Evolutionary conservation across 23 red algal genomes (phyloP).

Genomic region (Chondrus crispus): DNA sequence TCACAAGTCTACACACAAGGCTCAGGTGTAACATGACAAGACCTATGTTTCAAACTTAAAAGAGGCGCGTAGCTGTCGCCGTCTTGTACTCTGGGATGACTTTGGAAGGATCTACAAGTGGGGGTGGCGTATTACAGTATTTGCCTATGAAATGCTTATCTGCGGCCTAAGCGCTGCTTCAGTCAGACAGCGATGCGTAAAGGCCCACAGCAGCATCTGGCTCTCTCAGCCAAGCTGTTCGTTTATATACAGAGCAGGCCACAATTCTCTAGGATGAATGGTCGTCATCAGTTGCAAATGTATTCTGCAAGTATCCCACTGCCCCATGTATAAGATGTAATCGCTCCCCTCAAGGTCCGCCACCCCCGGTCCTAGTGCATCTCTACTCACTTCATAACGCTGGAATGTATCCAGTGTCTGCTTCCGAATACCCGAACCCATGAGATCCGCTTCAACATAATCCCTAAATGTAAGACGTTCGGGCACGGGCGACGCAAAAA

Average conservation of each 20-base stretch:
- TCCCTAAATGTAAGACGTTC: background rate
- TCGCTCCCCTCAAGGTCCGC: background rate
- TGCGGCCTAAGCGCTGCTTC: too few relatives aligned
- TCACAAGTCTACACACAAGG: too few relatives aligned
- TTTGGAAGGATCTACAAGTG: too few relatives aligned
- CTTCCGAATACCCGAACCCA: conserved; percentile 38
- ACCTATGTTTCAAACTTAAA: too few relatives aligned
- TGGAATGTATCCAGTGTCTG: conserved; percentile 5
- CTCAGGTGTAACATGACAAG: too few relatives aligned
- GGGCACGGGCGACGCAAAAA: conserved; percentile 12
- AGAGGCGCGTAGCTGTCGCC: too few relatives aligned
- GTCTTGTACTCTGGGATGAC: too few relatives aligned
- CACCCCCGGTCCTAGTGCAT: background rate
- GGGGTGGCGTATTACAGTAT: too few relatives aligned
- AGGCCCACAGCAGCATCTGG: too few relatives aligned
- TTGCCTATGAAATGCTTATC: too few relatives aligned
- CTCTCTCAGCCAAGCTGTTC: too few relatives aligned
- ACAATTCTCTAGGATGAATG: conserved; percentile 48
- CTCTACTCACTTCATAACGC: conserved; percentile 6
- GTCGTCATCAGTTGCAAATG: conserved; percentile 32
- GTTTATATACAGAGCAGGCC: conserved; percentile 20
- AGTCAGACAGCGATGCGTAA: too few relatives aligned
- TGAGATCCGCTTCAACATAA: conserved; percentile 6
- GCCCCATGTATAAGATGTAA: conserved; percentile 34
- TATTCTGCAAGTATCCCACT: background rate